These are phyloP conservation scores for Psophocarpus tetragonolobus DNA, from an alignment of 306 rosid genomes.

Conservation along the genomic window DNA sequence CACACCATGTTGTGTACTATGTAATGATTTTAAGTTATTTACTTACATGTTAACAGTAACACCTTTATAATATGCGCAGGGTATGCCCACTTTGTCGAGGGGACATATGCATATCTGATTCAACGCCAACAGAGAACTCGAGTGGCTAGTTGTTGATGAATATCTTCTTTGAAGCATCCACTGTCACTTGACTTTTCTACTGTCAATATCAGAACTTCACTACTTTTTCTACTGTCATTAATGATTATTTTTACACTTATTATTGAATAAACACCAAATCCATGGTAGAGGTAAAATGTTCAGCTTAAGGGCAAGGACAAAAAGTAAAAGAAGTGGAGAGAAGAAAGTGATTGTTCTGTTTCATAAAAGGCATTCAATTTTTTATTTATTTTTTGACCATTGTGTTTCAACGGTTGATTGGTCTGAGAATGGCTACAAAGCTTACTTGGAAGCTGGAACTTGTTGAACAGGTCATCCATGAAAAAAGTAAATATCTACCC, in stretches of 20 bases:
- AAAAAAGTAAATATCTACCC: background rate
- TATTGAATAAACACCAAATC: conserved; percentile 15
- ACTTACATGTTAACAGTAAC: background rate
- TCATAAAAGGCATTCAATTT: background rate
- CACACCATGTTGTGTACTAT: background rate
- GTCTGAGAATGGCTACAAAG: background rate
- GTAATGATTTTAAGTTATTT: background rate
- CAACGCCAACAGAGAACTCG: conserved; percentile 42
- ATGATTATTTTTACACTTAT: conserved; percentile 12
- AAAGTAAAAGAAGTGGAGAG: background rate
- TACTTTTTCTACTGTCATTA: conserved; percentile 35
- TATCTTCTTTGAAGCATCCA: background rate
- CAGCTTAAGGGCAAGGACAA: conserved; percentile 6
- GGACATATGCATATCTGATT: conserved; percentile 67
- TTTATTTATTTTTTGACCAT: background rate
- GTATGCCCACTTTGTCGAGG: conserved; percentile 91
- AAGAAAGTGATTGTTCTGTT: background rate
- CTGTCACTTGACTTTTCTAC: conserved; percentile 35
- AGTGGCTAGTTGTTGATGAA: conserved; percentile 22
- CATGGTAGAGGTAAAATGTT: conserved; percentile 42
- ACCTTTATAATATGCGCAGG: conserved; percentile 48
- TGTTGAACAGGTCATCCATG: background rate
- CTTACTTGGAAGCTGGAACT: background rate
- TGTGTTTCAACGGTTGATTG: background rate
- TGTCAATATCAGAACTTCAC: conserved; percentile 38